Base-by-base conservation (phyloP, 148 eudicot genomes). In the Chenopodium formosanum region DNA sequence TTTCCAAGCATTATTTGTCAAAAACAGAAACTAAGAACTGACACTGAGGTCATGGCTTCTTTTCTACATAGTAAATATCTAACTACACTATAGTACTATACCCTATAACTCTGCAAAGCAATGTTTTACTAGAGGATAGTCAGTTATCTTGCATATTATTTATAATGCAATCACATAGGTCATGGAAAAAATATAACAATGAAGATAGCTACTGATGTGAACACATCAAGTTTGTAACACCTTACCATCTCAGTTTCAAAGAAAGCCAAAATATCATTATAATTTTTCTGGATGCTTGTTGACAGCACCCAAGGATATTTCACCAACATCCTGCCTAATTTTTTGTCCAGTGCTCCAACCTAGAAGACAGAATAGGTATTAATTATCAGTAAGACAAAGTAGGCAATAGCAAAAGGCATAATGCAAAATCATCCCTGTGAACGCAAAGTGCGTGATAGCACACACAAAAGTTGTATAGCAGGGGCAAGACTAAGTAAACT, bases 281-380 rank as follows among this genome's bases (percentile, higher is more conserved):
- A 92, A 82, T 95, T 93, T 77, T 74, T 82, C 80, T 83, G 87
- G 75, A 95, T 86, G 86, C 97, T 86, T 60, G 78, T 78, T 17
- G 94, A 95, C 78, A 93, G 88, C 76, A 95, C 79, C 98, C 98
- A 95, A 29, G 98, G 98, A 87, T 95, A 95, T 79, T 91, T 95
- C 81, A 85, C 74, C 85, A 95, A 79, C 83, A 95, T 89, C 81
- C 79, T 87, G 65, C 91, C 90, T 70, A 89, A 70, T 74, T 86
- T 88, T 58, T 82, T 84, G 25, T 80, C 83, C 70, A 58, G 73
- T 63, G 72, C 85, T 83, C 89, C 91, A 47, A 84, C 89, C 98
- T 95, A 80, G 78, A 82, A 78, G 0, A 29, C 31, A 85, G 64
- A 76, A 71, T n/a, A 60, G 23, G 46, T 23, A 40, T 80, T 75